Evolutionary conservation across 225 moss, liverwort and hornwort species (phyloP), one percentile per base, ranked within the genome.

Genomic region (Thuidium tamariscinum): DNA sequence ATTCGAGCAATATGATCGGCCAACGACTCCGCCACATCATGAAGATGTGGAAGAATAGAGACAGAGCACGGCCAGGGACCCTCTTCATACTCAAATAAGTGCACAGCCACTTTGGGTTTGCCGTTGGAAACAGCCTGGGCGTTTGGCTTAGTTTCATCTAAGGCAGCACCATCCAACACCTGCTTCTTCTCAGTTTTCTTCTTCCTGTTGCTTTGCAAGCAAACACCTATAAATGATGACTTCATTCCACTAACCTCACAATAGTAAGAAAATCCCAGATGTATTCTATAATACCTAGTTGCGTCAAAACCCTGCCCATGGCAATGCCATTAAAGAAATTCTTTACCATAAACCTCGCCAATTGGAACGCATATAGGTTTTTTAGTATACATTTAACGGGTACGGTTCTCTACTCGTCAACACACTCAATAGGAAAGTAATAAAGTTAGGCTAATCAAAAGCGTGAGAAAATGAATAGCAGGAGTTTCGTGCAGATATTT

Each of bases 1-100:
- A 96, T 90, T 77, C 62, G 89, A 62, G 93, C 92, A 37, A 98
- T 91, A 75, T 95, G 92, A 37, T 91, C 90, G 23, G 96, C 98
- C 71, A 98, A 63, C 13, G 91, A 76, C 68, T 92, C 85, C 67
- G 92, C 89, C 23, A 92, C 89, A 22, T 91, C 87, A 32, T 87
- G 85, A 48, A 91, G 82, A 77, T 90, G 89, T 25, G 92, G 91
- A 52, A 91, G 84, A 74, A 92, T 84, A 55, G 81, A 89, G 57
- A 94, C 89, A 69, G 91, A 88, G 82, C 90, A 86, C 26, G 91
- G 89, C 90, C 92, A 94, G 48, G 91, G 91, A 61, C 90, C 91
- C 71, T 91, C 92, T 70, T 89, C 91, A 78, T 92, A 94, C 81
- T 89, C 92, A 74, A 94, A 91, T 30, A 91, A 83, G 79, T 94